Evolutionary conservation across 2,329 filamentous ascomycete genomes (phyloP).

Genomic region (Xylariaceae sp.): DNA sequence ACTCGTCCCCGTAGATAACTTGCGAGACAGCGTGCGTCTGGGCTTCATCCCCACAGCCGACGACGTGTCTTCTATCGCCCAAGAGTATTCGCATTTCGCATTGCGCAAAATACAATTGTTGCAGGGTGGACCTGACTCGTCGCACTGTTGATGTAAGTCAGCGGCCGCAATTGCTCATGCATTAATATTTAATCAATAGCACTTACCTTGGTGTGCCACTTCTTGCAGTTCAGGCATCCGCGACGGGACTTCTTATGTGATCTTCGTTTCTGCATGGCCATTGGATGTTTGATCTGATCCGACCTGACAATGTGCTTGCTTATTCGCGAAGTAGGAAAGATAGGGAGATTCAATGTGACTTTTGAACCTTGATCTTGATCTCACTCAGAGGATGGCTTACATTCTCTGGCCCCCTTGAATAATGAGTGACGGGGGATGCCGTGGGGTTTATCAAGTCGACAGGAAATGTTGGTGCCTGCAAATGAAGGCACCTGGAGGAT

Average conservation of each 20-base stretch:
- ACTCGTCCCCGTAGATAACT: conserved; percentile 7
- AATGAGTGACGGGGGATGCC: too few relatives aligned
- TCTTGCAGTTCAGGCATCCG: conserved; percentile 33
- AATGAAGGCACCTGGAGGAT: too few relatives aligned
- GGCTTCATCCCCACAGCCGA: not conserved
- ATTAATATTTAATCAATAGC: not conserved
- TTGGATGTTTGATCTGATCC: too few relatives aligned
- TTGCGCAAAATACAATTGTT: conserved; percentile 28
- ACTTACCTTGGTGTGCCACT: conserved; percentile 32
- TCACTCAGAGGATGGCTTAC: too few relatives aligned
- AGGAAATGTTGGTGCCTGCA: too few relatives aligned
- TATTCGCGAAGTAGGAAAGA: too few relatives aligned
- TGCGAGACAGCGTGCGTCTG: not conserved
- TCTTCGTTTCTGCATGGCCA: conserved; percentile 28
- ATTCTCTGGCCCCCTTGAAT: too few relatives aligned
- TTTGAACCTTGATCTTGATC: too few relatives aligned
- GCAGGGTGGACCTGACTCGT: conserved; percentile 28
- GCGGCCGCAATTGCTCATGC: too few relatives aligned
- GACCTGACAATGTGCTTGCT: too few relatives aligned
- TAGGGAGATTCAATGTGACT: too few relatives aligned
- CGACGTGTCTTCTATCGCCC: conserved; percentile 11
- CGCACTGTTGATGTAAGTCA: conserved; percentile 19
- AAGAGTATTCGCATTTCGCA: conserved; percentile 26
- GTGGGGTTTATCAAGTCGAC: too few relatives aligned
- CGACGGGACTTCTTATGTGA: conserved; percentile 34